These are phyloP conservation scores for Allomyces arbusculus DNA, from an alignment of 192 early-diverging fungal genomes.

Conservation along the genomic window DNA sequence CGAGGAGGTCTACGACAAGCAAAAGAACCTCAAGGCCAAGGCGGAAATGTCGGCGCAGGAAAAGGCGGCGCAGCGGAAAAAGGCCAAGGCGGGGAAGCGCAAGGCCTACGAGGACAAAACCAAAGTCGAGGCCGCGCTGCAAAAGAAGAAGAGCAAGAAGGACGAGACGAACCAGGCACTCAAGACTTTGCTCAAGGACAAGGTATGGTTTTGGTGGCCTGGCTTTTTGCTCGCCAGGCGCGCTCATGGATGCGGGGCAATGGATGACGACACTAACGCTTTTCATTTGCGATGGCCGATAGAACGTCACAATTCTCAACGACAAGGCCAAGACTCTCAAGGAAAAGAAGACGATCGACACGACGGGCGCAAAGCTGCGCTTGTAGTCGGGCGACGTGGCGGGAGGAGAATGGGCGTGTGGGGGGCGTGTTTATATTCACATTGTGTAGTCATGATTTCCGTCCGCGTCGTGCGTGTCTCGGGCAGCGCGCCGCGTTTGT, in stretches of 20 bases:
- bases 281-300: background rate
- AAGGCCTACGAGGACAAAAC: background rate
- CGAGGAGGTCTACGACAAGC: slow-evolving; percentile 74
- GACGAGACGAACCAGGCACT: background rate
- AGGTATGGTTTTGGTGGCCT: background rate
- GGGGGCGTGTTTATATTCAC: no score
- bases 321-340: background rate
- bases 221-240: background rate
- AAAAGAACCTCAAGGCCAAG: slow-evolving; percentile 11
- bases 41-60: background rate
- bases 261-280: background rate
- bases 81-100: background rate
- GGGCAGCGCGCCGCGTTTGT: no score
- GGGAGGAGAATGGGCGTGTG: no score
- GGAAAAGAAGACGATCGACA: background rate
- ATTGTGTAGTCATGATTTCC: no score
- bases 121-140: background rate
- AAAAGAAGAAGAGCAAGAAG: background rate
- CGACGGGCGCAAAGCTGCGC: background rate
- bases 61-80: background rate
- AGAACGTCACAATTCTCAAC: background rate
- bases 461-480: no score
- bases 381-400: background rate
- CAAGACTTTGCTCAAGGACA: background rate
- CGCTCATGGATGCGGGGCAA: background rate